Evolutionary conservation across 1,284 basidiomycete genomes (phyloP), one percentile per base, ranked within the genome.

Genomic region (Ganoderma resinaceum): DNA sequence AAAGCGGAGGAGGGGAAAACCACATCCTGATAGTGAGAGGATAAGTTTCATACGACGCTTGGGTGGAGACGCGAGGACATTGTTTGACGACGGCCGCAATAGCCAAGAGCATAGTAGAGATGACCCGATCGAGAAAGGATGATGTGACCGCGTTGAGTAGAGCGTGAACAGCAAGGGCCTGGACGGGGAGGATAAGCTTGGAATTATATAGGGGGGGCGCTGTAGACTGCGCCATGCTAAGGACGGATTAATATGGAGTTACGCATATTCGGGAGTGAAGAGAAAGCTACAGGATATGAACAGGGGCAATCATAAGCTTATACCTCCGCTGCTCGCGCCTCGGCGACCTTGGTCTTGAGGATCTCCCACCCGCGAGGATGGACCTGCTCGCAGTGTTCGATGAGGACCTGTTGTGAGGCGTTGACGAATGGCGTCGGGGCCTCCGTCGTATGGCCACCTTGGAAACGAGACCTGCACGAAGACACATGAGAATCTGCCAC

Each of bases 381-480:
- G 40, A 71, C 71, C 12, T 55, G 68, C 60, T 76, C 72, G 57
- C 74, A 75, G 53, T 78, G 77, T 63, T 70, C 69, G 12, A 73
- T 64, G 26, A 83, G 79, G n/a, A 71, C 68, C 49, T 79, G 74
- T 42, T 77, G 72, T 18, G 74, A 70, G 5, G 78, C 78, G 33
- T 73, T 66, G 31, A 77, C 58, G 63, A 83, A 76, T 5, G 82
- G 74, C 42, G 76, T 74, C 0, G 80, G 81, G 31, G 73, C 74
- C 33, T 80, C 76, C 0, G 72, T 70, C 18, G 75, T 74, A 69
- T 78, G 73, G 5, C 76, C 73, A 6, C 70, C 73, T 11, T 78
- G 67, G 49, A 75, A 76, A 23, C 82, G 80, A 60, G 78, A 75
- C 46, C 82, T 83, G 46, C 18, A 12, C 35, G 35, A 26, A 53